Evolutionary conservation across 352 stramenopile genomes (phyloP), one percentile per base, ranked within the genome.

Genomic region (Globisporangium nagaii): DNA sequence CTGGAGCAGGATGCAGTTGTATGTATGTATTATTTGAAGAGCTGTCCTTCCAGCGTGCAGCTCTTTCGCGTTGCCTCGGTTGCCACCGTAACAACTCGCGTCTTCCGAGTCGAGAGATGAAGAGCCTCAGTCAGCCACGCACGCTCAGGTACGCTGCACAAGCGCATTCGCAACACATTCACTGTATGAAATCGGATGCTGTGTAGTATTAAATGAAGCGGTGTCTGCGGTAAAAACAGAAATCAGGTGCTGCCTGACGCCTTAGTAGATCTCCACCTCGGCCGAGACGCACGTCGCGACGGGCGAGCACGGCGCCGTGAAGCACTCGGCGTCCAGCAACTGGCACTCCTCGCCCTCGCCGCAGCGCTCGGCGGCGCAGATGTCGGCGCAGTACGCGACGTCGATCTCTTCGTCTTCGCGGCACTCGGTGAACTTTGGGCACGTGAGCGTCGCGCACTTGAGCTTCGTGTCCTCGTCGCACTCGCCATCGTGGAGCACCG

Each of bases 341-440:
- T 84, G 52, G 25, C 75, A 86, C 25, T 63, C 58, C 35, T 81
- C 71, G 9, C 68, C 47, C 15, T 67, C 63, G 13, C 68, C 64
- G 40, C 77, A 88, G 30, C 72, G 74, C 22, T 87, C 74, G 0
- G 61, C 42, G 1, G 70, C 71, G 51, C 74, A 85, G 0, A 86
- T 57, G 24, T 86, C 77, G 1, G 64, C 72, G 51, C 74, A 87
- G 54, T 77, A 81, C 8, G 74, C 65, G 4, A 73, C 53, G 1
- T 70, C 53, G 13, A 45, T 50, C 8, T 42, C 48, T 15, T 69
- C 60, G 40, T 81, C 65, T 24, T 84, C 62, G 8, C 50, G 61
- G 28, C 73, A 85, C 32, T 76, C 65, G 0, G 70, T 75, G 63
- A 71, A 73, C 20, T 44, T 52, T 0, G 71, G 71, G 36, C 73